Conservation (phyloP, 1,284 basidiomycete species). For the Vanrija sp. region DNA sequence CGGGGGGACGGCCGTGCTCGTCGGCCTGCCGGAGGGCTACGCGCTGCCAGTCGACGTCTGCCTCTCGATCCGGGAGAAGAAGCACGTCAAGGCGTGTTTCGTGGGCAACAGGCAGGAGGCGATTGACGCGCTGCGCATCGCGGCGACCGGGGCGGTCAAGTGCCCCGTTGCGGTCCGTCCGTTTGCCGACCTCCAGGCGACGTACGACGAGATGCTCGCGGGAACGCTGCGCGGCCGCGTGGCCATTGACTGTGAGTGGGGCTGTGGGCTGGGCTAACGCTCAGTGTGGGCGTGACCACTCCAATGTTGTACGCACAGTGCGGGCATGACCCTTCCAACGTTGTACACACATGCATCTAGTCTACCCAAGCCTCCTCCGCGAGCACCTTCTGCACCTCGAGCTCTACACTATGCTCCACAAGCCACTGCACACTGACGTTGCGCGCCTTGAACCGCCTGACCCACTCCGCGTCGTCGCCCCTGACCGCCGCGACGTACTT, state of each 20-base stretch:
- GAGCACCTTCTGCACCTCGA: neutral
- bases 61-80: constrained; percentile 67
- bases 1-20: constrained; percentile 57
- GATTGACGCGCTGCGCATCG: constrained; percentile 67
- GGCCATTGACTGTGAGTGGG: constrained; percentile 12
- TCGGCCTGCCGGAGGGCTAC: constrained; percentile 37
- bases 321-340: no score
- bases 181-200: constrained; percentile 53
- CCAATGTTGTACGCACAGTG: no score
- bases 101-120: constrained; percentile 70
- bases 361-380: no score
- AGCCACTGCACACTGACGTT: neutral
- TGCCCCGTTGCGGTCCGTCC: constrained; percentile 55
- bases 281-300: no score
- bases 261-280: no score
- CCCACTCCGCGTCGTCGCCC: neutral
- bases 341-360: no score
- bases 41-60: constrained; percentile 58
- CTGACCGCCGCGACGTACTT: neutral
- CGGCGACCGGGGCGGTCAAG: constrained; percentile 62
- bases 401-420: neutral
- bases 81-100: constrained; percentile 67
- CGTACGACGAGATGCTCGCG: constrained; percentile 7
- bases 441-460: neutral
- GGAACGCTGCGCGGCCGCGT: constrained; percentile 8